Conservation (phyloP, 495 filamentous ascomycete genomes). For the Neurospora discreta region DNA sequence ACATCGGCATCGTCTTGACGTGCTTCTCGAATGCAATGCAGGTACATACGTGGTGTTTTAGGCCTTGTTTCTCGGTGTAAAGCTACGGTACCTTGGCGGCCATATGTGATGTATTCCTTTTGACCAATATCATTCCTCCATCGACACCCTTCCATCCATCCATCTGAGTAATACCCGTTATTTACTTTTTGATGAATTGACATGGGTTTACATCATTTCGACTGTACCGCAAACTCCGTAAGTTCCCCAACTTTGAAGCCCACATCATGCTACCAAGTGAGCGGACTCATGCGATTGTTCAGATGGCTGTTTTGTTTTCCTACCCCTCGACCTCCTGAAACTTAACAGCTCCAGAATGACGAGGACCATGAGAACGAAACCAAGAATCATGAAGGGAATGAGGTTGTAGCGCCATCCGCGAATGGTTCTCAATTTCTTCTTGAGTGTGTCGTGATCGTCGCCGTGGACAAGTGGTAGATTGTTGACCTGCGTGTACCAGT, state of each 20-base stretch:
- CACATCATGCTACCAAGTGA: not conserved
- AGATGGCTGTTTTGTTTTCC: not conserved
- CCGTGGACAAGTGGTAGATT: slow-evolving; percentile 29
- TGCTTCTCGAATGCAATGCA: not conserved
- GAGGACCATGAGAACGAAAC: slow-evolving; percentile 32
- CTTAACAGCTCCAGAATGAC: slow-evolving; percentile 28
- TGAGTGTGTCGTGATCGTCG: slow-evolving; percentile 24
- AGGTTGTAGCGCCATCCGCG: slow-evolving; percentile 45
- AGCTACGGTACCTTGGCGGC: not conserved
- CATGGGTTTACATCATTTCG: not conserved
- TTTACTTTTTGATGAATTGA: not conserved
- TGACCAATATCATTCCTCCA: not conserved
- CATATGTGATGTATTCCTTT: not conserved
- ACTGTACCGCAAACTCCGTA: not conserved
- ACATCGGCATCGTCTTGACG: not conserved
- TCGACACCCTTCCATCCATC: not conserved
- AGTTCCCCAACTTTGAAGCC: not conserved
- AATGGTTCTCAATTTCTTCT: slow-evolving; percentile 31
- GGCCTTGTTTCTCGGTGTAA: not conserved
- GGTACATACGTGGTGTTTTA: not conserved
- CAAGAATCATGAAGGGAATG: slow-evolving; percentile 38
- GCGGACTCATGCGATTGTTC: not conserved
- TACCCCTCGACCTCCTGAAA: not conserved
- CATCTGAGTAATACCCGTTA: not conserved
- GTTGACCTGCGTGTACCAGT: slow-evolving; percentile 42